Base-by-base conservation (phyloP, 106 monocot species). In the Iris macrosiphon region DNA sequence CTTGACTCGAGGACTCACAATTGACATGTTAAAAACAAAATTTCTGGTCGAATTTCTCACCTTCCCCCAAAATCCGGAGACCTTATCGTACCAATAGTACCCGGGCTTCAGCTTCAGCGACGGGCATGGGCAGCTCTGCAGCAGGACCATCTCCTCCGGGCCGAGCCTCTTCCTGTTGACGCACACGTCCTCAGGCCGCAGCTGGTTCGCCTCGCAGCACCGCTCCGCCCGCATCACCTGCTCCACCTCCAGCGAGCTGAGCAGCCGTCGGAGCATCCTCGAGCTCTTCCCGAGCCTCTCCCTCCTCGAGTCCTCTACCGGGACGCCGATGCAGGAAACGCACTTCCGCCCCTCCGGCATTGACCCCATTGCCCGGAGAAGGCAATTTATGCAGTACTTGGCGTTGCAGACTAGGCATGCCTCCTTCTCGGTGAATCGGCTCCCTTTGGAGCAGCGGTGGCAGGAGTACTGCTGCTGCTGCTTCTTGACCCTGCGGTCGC, bases 301-400 rank as follows among this genome's bases (percentile, higher is more conserved):
- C 46, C 88, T 85, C 62, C 74, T 95, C 2, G 75, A 65, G 48
- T 89, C 85, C 14, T 65, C 52, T 6, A 95, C 61, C 12, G 89
- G 72, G 4, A 4, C 33, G 7, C 94, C 85, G 18, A 95, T 89
- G 59, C 94, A 95, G 2, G 61, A 32, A 0, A 89, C 35, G 33
- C 89, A 95, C 62, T 95, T 95, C 41, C 94, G 64, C 37, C 94
- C 94, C 55, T 95, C 89, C 12, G 94, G 89, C 94, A 95, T 95
- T 11, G 94, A 95, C 0, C 94, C 89, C 94, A 95, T 95, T 22
- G 68, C 78, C 35, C 64, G 62, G 49, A 95, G 18, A 26, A 95
- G 52, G 43, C 94, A 95, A 0, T 61, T 60, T 1, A 31, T 51
- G 42, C 89, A 95, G 40, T 84, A 95, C 76, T 74, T 89, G 0